These are phyloP conservation scores for Malassezia furfur DNA, from an alignment of 1,284 basidiomycete genomes.

Conservation along the genomic window DNA sequence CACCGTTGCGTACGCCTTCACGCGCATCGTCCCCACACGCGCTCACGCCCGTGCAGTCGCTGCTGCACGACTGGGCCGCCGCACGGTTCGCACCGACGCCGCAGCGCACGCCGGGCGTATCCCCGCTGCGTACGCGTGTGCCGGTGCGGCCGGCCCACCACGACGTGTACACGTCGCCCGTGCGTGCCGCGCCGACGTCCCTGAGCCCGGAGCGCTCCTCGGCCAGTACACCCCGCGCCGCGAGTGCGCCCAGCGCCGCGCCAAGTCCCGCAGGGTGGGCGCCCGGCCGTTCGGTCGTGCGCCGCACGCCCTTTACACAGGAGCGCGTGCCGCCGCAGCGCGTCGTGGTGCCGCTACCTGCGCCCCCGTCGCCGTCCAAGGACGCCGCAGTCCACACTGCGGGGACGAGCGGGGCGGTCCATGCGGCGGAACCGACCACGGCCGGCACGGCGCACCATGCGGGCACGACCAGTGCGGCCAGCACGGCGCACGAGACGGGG, in stretches of 20 bases:
- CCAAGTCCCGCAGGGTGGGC: not conserved
- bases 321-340: too few species aligned
- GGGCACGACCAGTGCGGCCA: too few species aligned
- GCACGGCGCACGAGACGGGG: too few species aligned
- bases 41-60: constrained; percentile 9
- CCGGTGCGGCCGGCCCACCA: not conserved
- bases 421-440: too few species aligned
- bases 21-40: not conserved
- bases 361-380: too few species aligned
- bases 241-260: not conserved
- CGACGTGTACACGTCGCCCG: not conserved
- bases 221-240: not conserved
- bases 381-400: too few species aligned
- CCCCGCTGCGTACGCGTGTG: not conserved
- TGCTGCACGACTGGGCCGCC: constrained; percentile 14
- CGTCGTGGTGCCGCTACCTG: too few species aligned
- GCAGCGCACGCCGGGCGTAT: not conserved
- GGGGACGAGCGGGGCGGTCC: too few species aligned
- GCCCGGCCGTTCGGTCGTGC: too few species aligned
- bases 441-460: too few species aligned
- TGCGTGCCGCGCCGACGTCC: not conserved
- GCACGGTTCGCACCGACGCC: not conserved
- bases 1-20: not conserved
- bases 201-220: too few species aligned
- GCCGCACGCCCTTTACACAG: too few species aligned